Evolutionary conservation across 768 basidiomycete genomes (phyloP).

Genomic region (Lenzites betulinus): DNA sequence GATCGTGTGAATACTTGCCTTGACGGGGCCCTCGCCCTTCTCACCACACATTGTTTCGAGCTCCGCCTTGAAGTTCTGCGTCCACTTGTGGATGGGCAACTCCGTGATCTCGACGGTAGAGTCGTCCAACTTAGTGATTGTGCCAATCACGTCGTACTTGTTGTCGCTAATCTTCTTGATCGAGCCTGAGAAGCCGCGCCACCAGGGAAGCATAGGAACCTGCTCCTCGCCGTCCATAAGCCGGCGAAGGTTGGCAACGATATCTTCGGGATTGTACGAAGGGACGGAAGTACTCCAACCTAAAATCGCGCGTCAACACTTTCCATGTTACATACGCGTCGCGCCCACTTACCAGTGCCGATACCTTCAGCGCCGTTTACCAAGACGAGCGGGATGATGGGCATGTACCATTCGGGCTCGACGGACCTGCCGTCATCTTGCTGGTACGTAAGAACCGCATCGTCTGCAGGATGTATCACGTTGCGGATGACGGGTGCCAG

Average conservation of each 20-base stretch:
- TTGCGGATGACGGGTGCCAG: slow-evolving; percentile 71
- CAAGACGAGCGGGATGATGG: slow-evolving; percentile 83
- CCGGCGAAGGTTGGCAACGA: slow-evolving; percentile 84
- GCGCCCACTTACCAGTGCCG: slow-evolving; percentile 72
- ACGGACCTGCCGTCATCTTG: slow-evolving; percentile 80
- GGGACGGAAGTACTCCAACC: slow-evolving; percentile 96
- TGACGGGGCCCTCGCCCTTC: slow-evolving; percentile 79
- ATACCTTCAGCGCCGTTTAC: slow-evolving; percentile 97
- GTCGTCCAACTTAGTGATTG: slow-evolving; percentile 74
- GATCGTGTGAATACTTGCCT: slow-evolving; percentile 48
- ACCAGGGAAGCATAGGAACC: slow-evolving; percentile 93
- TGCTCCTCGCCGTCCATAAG: slow-evolving; percentile 85
- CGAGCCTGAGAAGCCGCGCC: slow-evolving; percentile 90
- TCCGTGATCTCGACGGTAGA: slow-evolving; percentile 95
- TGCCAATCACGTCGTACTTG: slow-evolving; percentile 82
- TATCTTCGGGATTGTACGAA: slow-evolving; percentile 88
- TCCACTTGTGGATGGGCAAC: slow-evolving; percentile 95
- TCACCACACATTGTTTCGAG: slow-evolving; percentile 88
- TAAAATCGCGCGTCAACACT: slow-evolving; percentile 30
- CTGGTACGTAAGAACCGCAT: slow-evolving; percentile 79
- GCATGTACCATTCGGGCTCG: slow-evolving; percentile 95
- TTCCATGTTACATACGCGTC: neutral
- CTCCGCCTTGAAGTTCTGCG: slow-evolving; percentile 87
- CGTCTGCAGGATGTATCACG: slow-evolving; percentile 83
- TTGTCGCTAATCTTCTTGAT: slow-evolving; percentile 81